A percentile compares a stretch with the other conserved stretches of the same genome.
These are phyloP conservation scores for Delphinella strobiligena DNA, from an alignment of 2,329 filamentous ascomycete genomes.

Conservation along the genomic window DNA sequence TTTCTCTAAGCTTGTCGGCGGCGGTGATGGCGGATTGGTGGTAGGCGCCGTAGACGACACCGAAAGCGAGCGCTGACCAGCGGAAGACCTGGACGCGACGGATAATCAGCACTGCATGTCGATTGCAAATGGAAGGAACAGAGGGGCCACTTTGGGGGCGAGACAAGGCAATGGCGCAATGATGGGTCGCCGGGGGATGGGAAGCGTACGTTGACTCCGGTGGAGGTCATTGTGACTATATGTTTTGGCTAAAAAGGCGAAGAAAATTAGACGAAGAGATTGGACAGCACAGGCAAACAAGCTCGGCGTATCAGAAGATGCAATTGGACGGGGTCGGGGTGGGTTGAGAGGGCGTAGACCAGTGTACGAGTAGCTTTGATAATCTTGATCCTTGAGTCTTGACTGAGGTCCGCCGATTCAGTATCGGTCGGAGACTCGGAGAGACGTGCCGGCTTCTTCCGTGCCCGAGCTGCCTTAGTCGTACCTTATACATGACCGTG, in stretches of 20 bases:
- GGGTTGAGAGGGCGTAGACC: neutral
- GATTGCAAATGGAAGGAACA: neutral
- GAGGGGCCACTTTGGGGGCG: neutral
- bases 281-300: neutral
- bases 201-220: constrained; percentile 15
- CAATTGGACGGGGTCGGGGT: too few species aligned
- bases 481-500: too few species aligned
- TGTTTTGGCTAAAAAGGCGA: neutral
- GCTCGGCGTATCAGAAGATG: neutral
- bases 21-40: constrained; percentile 76
- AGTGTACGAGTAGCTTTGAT: neutral
- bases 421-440: neutral
- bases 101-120: constrained; percentile 2
- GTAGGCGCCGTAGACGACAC: constrained; percentile 89
- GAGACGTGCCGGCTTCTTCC: neutral
- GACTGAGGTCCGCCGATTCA: too few species aligned
- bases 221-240: constrained; percentile 14
- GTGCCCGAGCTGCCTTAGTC: too few species aligned
- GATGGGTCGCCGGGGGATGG: constrained; percentile 2
- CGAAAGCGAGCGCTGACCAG: constrained; percentile 85
- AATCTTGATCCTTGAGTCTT: neutral
- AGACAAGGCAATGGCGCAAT: neutral
- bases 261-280: neutral
- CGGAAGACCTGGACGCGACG: constrained; percentile 69
- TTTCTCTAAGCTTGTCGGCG: constrained; percentile 55